These are phyloP conservation scores for Tulasnella sp. DNA, from an alignment of 768 basidiomycete genomes.

Conservation along the genomic window DNA sequence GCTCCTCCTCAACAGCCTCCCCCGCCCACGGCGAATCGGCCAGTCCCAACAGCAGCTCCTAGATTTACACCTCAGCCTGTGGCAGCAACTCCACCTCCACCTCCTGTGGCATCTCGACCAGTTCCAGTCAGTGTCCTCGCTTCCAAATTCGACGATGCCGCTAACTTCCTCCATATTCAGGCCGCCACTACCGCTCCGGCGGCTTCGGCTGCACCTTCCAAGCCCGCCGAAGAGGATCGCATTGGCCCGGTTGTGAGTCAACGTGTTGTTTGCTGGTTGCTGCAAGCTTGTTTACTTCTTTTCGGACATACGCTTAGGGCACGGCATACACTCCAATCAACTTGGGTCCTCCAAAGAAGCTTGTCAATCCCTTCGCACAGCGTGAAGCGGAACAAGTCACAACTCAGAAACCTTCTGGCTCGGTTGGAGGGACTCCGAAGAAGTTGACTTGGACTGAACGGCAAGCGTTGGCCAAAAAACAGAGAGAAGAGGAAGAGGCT, in stretches of 20 bases:
- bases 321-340: constrained; percentile 85
- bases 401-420: constrained; percentile 19
- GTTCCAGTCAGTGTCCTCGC: constrained; percentile 13
- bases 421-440: constrained; percentile 41
- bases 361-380: constrained; percentile 73
- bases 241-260: constrained; percentile 61
- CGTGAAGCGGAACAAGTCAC: constrained; percentile 36
- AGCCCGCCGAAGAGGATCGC: constrained; percentile 69
- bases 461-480: constrained; percentile 84
- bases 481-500: constrained; percentile 67
- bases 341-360: constrained; percentile 75
- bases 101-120: constrained; percentile 22
- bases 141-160: neutral
- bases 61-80: constrained; percentile 28
- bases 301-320: constrained; percentile 37
- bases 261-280: neutral
- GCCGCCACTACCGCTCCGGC: constrained; percentile 33
- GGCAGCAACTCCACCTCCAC: constrained; percentile 30
- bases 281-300: neutral
- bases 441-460: constrained; percentile 93
- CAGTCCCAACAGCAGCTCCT: constrained; percentile 39
- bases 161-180: neutral
- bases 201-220: constrained; percentile 38
- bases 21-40: constrained; percentile 37
- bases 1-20: constrained; percentile 30